These are phyloP conservation scores for Macrotyloma uniflorum DNA, from an alignment of 306 rosid species.

Conservation along the genomic window DNA sequence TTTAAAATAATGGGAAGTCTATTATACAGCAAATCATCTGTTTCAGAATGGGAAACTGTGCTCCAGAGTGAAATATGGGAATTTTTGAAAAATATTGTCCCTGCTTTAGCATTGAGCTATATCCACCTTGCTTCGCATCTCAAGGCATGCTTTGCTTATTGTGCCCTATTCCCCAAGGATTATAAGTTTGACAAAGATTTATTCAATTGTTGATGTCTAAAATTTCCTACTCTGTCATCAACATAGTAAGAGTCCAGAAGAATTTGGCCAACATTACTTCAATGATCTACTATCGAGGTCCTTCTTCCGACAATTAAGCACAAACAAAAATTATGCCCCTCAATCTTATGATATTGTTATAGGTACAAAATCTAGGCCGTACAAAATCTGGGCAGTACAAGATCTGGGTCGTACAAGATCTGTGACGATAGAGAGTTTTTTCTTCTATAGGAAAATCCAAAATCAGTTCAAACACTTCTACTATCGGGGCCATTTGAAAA, in stretches of 20 bases:
- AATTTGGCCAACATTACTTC: not conserved
- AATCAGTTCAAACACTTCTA: too few species aligned
- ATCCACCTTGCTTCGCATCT: not conserved
- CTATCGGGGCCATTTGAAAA: too few species aligned
- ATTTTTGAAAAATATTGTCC: not conserved
- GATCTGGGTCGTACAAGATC: too few species aligned
- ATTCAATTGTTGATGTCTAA: not conserved
- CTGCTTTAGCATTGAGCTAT: not conserved
- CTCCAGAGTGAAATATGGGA: not conserved
- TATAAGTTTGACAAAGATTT: not conserved
- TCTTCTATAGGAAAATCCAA: too few species aligned
- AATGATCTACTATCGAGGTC: not conserved
- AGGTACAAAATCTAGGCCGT: too few species aligned
- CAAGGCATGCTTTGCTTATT: not conserved
- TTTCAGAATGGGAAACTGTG: not conserved
- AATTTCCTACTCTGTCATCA: not conserved
- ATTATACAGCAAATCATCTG: not conserved
- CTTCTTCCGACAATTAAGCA: not conserved
- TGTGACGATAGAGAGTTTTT: too few species aligned
- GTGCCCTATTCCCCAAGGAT: not conserved
- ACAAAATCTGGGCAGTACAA: too few species aligned
- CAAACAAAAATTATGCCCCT: too few species aligned
- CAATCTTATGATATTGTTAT: too few species aligned
- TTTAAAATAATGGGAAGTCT: not conserved
- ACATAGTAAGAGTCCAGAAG: not conserved